phyloP scores from a whole-genome alignment of 2,329 filamentous ascomycete genomes.

The Arachnopeziza araneosa region DNA sequence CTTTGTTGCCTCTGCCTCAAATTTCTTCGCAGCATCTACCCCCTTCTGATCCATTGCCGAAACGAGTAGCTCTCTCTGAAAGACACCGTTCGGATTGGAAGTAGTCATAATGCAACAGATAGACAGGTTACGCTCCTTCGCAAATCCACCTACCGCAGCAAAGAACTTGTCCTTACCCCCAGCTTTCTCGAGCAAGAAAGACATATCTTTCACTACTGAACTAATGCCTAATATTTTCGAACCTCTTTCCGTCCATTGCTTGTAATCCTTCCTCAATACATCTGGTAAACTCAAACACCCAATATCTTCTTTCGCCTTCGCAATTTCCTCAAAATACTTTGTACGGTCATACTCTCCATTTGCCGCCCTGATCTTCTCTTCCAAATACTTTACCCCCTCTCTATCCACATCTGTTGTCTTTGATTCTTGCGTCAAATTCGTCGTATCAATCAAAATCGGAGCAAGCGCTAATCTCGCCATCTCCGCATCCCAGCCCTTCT shows the following conservation, averaged over 20 bases:
- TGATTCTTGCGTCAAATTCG: constrained; percentile 53
- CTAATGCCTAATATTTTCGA: constrained; percentile 58
- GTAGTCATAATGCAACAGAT: constrained; percentile 66
- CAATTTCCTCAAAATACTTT: constrained; percentile 54
- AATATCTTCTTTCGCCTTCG: constrained; percentile 62
- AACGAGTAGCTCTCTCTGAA: constrained; percentile 62
- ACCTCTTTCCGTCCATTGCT: constrained; percentile 61
- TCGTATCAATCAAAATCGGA: constrained; percentile 69
- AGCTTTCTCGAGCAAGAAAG: constrained; percentile 53
- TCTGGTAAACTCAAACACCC: constrained; percentile 55
- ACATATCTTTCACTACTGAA: constrained; percentile 57
- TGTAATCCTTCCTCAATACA: constrained; percentile 77
- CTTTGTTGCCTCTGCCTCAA: constrained; percentile 41
- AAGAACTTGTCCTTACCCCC: constrained; percentile 41
- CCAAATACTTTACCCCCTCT: constrained; percentile 52
- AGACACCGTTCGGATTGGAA: constrained; percentile 46
- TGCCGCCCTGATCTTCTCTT: constrained; percentile 35
- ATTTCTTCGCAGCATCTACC: constrained; percentile 46
- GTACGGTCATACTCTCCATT: constrained; percentile 43
- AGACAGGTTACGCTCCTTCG: constrained; percentile 52
- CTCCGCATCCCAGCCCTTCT: constrained; percentile 44
- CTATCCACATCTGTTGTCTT: constrained; percentile 62
- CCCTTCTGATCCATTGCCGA: constrained; percentile 53
- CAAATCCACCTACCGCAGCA: constrained; percentile 45
- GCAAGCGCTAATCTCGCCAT: constrained; percentile 64